Percentiles rank a stretch among this genome's conserved stretches.
Conservation (phyloP, 768 basidiomycete species). For the Dioszegia hungarica region DNA sequence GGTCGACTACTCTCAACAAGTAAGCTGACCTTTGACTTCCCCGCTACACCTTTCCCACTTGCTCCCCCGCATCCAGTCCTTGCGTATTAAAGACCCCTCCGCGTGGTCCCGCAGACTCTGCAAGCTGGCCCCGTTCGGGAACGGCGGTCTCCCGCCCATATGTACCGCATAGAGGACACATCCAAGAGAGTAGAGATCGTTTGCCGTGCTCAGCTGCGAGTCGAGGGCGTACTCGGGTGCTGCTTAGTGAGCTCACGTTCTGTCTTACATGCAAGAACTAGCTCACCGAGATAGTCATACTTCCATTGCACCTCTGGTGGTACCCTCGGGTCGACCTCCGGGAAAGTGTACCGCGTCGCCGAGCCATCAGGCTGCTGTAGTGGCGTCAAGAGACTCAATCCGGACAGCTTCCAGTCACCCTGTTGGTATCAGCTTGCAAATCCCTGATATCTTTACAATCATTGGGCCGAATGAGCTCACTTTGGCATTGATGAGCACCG, state of each 20-base stretch:
- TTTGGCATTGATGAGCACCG: conserved; percentile 79
- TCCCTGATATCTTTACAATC: background rate
- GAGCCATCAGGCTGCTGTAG: conserved; percentile 64
- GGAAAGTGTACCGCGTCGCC: conserved; percentile 81
- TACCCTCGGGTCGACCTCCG: conserved; percentile 73
- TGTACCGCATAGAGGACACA: conserved; percentile 89
- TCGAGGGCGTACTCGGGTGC: conserved; percentile 94
- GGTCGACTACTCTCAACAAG: background rate
- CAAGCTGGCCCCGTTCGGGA: conserved; percentile 63
- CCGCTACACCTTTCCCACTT: conserved; percentile 39
- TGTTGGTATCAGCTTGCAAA: conserved; percentile 43
- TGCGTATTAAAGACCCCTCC: conserved; percentile 38
- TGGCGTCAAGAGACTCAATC: conserved; percentile 79
- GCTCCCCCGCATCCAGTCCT: conserved; percentile 41
- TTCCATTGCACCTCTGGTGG: conserved; percentile 81
- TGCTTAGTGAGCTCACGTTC: conserved; percentile 42
- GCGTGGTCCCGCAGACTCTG: conserved; percentile 47
- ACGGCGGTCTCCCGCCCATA: conserved; percentile 78
- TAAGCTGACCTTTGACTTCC: conserved; percentile 36
- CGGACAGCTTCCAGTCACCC: conserved; percentile 98
- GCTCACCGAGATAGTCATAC: conserved; percentile 86
- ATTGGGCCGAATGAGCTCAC: conserved; percentile 50
- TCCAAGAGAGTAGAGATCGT: conserved; percentile 80
- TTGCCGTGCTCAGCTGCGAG: conserved; percentile 75
- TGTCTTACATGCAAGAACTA: background rate